Conservation (phyloP, 2,329 filamentous ascomycete species). For the Ophiosphaerella korrae region DNA sequence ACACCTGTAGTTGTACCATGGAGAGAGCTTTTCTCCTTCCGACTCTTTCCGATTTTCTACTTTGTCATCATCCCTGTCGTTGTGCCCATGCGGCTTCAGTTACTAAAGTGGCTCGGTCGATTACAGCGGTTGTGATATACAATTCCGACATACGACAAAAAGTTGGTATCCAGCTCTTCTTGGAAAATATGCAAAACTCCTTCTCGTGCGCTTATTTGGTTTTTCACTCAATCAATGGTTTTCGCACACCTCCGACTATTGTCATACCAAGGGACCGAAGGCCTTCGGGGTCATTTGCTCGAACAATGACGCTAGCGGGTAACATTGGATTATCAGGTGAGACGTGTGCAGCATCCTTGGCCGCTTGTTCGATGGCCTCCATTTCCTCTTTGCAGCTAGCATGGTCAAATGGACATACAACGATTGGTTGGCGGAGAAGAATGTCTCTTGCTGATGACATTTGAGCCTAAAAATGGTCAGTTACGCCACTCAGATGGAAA, state of each 20-base stretch:
- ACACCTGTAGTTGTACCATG: too few species aligned
- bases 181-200: not conserved
- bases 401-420: constrained; percentile 94
- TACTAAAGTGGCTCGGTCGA: not conserved
- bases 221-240: constrained; percentile 68
- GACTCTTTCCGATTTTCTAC: too few species aligned
- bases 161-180: not conserved
- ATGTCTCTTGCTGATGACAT: constrained; percentile 89
- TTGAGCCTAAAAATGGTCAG: constrained; percentile 68
- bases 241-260: constrained; percentile 66
- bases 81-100: too few species aligned
- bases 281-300: constrained; percentile 72
- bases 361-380: constrained; percentile 95
- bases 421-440: constrained; percentile 84
- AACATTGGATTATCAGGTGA: constrained; percentile 91
- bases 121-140: not conserved
- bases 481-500: not conserved
- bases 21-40: too few species aligned
- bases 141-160: not conserved
- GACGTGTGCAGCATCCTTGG: constrained; percentile 86
- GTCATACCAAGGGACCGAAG: constrained; percentile 65
- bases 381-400: constrained; percentile 97
- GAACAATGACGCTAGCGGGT: constrained; percentile 82
- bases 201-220: not conserved
- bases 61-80: too few species aligned